These are phyloP conservation scores for Cryptococcus sp. DNA, from an alignment of 1,284 basidiomycete genomes.

Conservation along the genomic window DNA sequence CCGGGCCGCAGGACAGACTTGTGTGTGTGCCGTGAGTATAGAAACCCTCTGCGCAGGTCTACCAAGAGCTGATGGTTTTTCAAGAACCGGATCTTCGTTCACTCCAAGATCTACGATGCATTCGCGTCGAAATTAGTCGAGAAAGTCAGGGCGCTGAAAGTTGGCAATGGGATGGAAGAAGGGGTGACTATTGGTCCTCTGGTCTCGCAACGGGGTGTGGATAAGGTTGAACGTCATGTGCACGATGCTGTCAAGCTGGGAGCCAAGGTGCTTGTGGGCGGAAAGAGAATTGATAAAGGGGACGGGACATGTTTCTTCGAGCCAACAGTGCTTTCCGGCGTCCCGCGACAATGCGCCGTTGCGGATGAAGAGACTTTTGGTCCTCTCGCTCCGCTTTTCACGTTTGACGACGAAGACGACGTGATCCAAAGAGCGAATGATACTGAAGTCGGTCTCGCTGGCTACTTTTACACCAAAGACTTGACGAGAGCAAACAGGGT, in stretches of 20 bases:
- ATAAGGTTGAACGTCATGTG: conserved; percentile 83
- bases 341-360: conserved; percentile 65
- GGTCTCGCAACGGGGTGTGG: conserved; percentile 77
- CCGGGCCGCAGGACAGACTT: conserved; percentile 82
- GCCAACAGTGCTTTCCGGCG: conserved; percentile 82
- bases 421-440: conserved; percentile 80
- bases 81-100: conserved; percentile 78
- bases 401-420: conserved; percentile 89
- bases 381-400: conserved; percentile 60
- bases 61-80: neutral
- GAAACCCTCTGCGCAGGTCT: neutral
- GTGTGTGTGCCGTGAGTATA: conserved; percentile 34
- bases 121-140: conserved; percentile 34
- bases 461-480: conserved; percentile 87
- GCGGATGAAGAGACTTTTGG: conserved; percentile 83
- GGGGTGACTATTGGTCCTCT: conserved; percentile 82
- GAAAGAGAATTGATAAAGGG: conserved; percentile 60
- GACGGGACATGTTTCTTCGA: conserved; percentile 67
- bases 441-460: conserved; percentile 80
- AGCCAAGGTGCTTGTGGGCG: conserved; percentile 83
- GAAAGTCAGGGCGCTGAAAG: conserved; percentile 73
- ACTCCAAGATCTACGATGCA: conserved; percentile 53
- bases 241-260: conserved; percentile 77
- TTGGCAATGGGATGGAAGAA: conserved; percentile 80
- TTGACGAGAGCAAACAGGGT: conserved; percentile 85